phyloP scores from a whole-genome alignment of 2,329 filamentous ascomycete species.

The Talaromyces sp. region DNA sequence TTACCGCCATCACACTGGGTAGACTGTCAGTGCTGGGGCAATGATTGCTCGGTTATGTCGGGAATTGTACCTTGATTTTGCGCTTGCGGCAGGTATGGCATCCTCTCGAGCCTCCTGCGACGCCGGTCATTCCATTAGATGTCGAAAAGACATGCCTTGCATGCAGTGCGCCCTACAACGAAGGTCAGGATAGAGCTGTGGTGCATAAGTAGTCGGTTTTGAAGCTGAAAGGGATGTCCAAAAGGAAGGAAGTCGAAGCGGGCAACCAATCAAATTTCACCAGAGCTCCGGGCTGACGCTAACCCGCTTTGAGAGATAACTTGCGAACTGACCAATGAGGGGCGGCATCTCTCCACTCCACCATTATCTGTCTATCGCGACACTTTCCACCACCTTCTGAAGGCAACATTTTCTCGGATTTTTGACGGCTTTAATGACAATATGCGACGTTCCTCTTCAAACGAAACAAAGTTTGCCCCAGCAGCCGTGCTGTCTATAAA shows the following conservation, averaged over 20 bases:
- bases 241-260: background rate
- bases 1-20: conserved; percentile 15
- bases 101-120: conserved; percentile 17
- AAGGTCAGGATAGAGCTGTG: background rate
- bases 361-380: background rate
- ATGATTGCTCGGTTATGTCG: background rate
- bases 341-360: background rate
- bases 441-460: background rate
- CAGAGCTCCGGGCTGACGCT: background rate
- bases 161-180: background rate
- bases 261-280: background rate
- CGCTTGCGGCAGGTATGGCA: conserved; percentile 18
- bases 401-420: background rate
- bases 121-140: conserved; percentile 4
- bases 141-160: background rate
- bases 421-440: background rate
- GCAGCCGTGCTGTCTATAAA: background rate
- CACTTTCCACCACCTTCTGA: background rate
- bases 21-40: background rate
- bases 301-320: conserved; percentile 11
- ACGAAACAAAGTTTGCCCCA: background rate
- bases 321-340: conserved; percentile 11
- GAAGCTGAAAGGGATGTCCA: background rate
- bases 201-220: background rate
- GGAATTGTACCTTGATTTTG: conserved; percentile 6